A percentile compares a stretch with the other conserved stretches of the same genome.
Conservation (phyloP, 345 rosid genomes). For the Geranium rotundifolium region DNA sequence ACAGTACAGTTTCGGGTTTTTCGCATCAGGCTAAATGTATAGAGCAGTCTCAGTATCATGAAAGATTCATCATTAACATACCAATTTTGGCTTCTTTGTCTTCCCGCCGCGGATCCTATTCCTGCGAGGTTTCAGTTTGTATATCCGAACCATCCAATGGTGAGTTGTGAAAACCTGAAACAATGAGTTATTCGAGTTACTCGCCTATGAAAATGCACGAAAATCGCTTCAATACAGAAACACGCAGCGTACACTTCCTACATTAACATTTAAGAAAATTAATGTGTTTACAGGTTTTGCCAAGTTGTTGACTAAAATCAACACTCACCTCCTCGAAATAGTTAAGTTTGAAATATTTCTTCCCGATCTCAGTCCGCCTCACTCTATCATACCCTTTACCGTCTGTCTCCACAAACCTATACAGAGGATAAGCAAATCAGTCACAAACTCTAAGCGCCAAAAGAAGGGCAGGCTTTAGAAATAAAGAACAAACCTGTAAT, state of each 20-base stretch:
- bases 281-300: too few species aligned
- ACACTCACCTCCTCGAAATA: slow-evolving; percentile 75
- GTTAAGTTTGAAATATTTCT: slow-evolving; percentile 80
- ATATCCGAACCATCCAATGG: slow-evolving; percentile 98
- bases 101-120: slow-evolving; percentile 83
- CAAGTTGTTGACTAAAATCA: not conserved
- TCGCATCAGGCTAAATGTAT: not conserved
- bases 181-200: not conserved
- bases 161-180: slow-evolving; percentile 92
- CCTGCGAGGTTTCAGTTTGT: slow-evolving; percentile 70
- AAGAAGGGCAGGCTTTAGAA: not conserved
- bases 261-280: too few species aligned
- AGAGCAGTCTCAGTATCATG: not conserved
- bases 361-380: slow-evolving; percentile 87
- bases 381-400: slow-evolving; percentile 91
- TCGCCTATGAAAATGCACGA: slow-evolving; percentile 10
- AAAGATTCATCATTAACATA: slow-evolving; percentile 12
- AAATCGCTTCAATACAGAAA: too few species aligned
- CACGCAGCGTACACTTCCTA: too few species aligned
- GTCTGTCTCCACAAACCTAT: slow-evolving; percentile 94
- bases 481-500: slow-evolving; percentile 58
- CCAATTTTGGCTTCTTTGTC: slow-evolving; percentile 59
- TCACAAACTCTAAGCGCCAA: not conserved
- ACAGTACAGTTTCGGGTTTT: not conserved
- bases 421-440: not conserved